Conservation (phyloP, 148 eudicot species). For the Rhododendron ferrugineum region DNA sequence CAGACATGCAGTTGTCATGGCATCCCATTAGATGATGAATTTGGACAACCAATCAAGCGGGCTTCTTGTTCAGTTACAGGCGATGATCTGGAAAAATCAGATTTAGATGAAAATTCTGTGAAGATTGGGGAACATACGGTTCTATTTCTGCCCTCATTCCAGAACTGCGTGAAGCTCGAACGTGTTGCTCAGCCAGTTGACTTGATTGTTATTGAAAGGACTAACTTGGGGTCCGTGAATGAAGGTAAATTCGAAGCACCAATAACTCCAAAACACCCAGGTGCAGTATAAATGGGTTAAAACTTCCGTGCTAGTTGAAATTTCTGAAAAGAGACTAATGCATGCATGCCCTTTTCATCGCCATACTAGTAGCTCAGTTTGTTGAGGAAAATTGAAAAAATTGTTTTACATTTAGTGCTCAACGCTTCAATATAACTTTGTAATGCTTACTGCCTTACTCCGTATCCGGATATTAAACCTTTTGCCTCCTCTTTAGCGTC, state of each 20-base stretch:
- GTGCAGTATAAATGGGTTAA: background rate
- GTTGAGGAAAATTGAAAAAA: background rate
- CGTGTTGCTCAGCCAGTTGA: constrained; percentile 42
- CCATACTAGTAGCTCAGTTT: background rate
- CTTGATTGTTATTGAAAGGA: constrained; percentile 64
- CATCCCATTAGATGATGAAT: constrained; percentile 24
- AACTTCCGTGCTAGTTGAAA: background rate
- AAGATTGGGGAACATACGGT: constrained; percentile 54
- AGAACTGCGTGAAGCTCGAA: constrained; percentile 32
- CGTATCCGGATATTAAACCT: background rate
- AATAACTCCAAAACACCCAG: background rate
- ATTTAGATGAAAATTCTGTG: constrained; percentile 36
- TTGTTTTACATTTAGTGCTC: background rate
- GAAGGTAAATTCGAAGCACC: constrained; percentile 49
- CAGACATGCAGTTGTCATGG: constrained; percentile 60
- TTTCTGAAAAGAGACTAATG: background rate
- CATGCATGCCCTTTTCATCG: background rate
- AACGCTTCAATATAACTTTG: background rate
- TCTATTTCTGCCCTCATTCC: constrained; percentile 49
- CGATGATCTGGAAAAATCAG: constrained; percentile 21
- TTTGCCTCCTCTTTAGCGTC: background rate
- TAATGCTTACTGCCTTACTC: background rate
- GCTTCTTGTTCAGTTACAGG: constrained; percentile 39
- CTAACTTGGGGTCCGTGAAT: constrained; percentile 58
- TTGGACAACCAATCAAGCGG: constrained; percentile 15